A percentile compares a stretch with the other conserved stretches of the same genome.
These are phyloP conservation scores for Barnettozyma sp. DNA, from an alignment of 805 yeast genomes.

Conservation along the genomic window DNA sequence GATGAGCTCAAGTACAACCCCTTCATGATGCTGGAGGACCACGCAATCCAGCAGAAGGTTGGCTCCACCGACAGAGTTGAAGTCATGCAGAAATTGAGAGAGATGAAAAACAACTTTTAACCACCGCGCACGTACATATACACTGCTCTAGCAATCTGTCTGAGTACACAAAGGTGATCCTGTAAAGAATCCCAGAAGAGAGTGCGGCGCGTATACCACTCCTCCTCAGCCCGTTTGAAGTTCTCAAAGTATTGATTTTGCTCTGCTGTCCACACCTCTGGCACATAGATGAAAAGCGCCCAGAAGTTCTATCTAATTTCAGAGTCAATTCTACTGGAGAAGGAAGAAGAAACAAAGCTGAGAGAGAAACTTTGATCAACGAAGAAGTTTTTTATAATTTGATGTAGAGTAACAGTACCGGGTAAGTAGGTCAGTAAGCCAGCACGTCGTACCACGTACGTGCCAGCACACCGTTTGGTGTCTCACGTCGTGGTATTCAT, in stretches of 20 bases:
- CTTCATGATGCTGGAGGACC: slow-evolving; percentile 73
- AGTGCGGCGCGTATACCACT: too few relatives aligned
- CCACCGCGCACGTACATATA: not conserved
- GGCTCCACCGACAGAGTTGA: slow-evolving; percentile 43
- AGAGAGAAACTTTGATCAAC: slow-evolving; percentile 3
- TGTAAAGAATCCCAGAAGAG: not conserved
- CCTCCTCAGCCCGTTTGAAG: slow-evolving; percentile 3
- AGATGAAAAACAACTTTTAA: slow-evolving; percentile 54
- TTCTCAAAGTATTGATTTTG: slow-evolving; percentile 25
- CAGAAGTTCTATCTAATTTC: slow-evolving; percentile 37
- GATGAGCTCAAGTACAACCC: slow-evolving; percentile 86
- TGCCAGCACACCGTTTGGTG: too few relatives aligned
- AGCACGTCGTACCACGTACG: too few relatives aligned
- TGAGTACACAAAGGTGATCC: not conserved
- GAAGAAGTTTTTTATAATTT: too few relatives aligned
- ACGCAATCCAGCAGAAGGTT: slow-evolving; percentile 50
- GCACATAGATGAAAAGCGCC: slow-evolving; percentile 24
- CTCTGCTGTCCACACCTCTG: slow-evolving; percentile 49
- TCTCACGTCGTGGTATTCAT: too few relatives aligned
- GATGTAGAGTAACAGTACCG: too few relatives aligned
- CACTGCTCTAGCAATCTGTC: not conserved
- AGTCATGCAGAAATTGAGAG: slow-evolving; percentile 69
- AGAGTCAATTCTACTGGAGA: slow-evolving; percentile 30
- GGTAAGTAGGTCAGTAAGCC: too few relatives aligned
- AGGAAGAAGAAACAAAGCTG: slow-evolving; percentile 9